These are phyloP conservation scores for Alternaria angustiovoidea DNA, from an alignment of 2,329 filamentous ascomycete species.

Conservation along the genomic window DNA sequence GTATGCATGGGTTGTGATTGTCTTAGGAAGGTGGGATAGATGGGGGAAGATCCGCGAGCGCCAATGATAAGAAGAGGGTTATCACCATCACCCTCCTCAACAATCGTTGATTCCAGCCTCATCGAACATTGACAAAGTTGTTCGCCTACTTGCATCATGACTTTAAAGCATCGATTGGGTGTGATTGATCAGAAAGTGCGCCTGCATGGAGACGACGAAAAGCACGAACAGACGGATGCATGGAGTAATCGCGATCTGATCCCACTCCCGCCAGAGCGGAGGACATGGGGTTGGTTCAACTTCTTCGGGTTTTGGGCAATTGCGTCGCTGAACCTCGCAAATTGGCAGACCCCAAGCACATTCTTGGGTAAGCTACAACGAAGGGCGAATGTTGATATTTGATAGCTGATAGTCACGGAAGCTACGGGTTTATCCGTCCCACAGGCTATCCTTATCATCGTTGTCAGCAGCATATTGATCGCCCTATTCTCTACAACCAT, in stretches of 20 bases:
- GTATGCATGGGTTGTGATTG: background rate
- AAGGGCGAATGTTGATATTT: background rate
- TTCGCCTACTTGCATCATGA: conserved; percentile 8
- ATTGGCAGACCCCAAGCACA: conserved; percentile 59
- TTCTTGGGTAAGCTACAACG: conserved; percentile 48
- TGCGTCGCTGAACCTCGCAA: conserved; percentile 53
- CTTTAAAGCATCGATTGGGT: conserved; percentile 21
- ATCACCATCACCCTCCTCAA: background rate
- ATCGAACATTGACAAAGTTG: background rate
- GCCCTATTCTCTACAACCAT: conserved; percentile 56
- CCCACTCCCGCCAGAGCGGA: conserved; percentile 49
- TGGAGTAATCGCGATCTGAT: conserved; percentile 53
- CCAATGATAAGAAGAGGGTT: background rate
- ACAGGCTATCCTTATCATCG: conserved; percentile 59
- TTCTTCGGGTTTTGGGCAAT: conserved; percentile 56
- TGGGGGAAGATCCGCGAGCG: conserved; percentile 1
- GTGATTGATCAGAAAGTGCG: conserved; percentile 44
- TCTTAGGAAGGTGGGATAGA: background rate
- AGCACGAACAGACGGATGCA: conserved; percentile 57
- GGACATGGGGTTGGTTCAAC: conserved; percentile 54
- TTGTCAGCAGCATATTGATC: conserved; percentile 55
- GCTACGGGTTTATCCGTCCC: conserved; percentile 58
- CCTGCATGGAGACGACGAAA: conserved; percentile 52
- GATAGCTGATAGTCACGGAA: conserved; percentile 18
- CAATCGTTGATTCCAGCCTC: background rate